A percentile compares a stretch with the other conserved stretches of the same genome.
These are phyloP conservation scores for Monilinia vaccinii-corymbosi DNA, from an alignment of 2,329 filamentous ascomycete species.

Conservation along the genomic window DNA sequence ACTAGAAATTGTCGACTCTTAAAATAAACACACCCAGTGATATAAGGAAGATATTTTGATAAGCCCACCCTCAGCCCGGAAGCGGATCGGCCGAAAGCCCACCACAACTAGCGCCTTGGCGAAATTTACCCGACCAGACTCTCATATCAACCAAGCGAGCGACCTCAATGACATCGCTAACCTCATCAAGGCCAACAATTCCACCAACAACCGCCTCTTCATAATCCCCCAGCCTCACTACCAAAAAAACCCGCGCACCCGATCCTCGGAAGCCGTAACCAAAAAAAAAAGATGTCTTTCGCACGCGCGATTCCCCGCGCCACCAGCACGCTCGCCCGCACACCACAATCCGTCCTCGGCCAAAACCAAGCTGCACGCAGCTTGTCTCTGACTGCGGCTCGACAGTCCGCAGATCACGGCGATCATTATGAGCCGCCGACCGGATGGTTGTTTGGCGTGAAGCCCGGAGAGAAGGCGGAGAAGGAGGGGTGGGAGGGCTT, in stretches of 20 bases:
- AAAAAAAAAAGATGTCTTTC: constrained; percentile 1
- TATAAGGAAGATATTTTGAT: background rate
- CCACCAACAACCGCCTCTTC: background rate
- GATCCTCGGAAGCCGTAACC: no score
- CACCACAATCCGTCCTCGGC: background rate
- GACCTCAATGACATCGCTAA: background rate
- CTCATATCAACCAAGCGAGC: background rate
- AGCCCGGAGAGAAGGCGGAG: constrained; percentile 90
- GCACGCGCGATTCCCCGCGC: constrained; percentile 5
- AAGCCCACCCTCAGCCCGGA: no score
- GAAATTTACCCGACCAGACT: background rate
- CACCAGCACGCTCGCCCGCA: background rate
- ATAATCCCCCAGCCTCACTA: background rate
- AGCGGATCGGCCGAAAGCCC: background rate
- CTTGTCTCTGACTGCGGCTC: background rate
- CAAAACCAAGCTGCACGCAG: background rate
- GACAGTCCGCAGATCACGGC: constrained; percentile 18
- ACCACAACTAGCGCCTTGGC: constrained; percentile 2
- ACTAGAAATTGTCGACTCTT: background rate
- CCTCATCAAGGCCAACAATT: background rate
- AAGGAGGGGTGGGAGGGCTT: constrained; percentile 93
- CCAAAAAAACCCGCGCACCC: no score
- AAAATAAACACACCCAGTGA: no score
- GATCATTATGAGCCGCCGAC: constrained; percentile 76
- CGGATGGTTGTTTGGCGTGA: constrained; percentile 90